A percentile compares a stretch with the other conserved stretches of the same genome.
These are phyloP conservation scores for Aspergillus bridgeri DNA, from an alignment of 495 filamentous ascomycete genomes.

Conservation along the genomic window DNA sequence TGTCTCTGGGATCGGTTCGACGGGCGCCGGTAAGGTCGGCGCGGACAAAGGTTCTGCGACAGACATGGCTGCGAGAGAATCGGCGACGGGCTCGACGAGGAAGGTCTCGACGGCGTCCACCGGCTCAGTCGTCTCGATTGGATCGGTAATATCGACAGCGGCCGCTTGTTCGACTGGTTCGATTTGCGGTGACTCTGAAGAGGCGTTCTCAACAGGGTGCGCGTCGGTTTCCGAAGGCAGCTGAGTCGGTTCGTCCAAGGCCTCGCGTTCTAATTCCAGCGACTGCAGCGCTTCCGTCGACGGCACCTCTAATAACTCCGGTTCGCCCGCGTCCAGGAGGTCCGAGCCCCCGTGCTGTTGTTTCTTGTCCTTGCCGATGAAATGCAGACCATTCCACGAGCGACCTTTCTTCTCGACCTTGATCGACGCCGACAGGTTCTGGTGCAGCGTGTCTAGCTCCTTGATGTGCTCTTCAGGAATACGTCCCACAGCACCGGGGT, in stretches of 20 bases:
- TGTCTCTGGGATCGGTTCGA: background rate
- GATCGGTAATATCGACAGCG: background rate
- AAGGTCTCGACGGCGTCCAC: slow-evolving; percentile 21
- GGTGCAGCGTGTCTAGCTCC: slow-evolving; percentile 61
- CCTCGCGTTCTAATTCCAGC: background rate
- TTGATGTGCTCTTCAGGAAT: slow-evolving; percentile 72
- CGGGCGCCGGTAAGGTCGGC: background rate
- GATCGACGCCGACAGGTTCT: slow-evolving; percentile 44
- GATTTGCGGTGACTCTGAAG: background rate
- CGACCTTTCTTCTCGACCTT: slow-evolving; percentile 58
- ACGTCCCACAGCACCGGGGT: slow-evolving; percentile 57
- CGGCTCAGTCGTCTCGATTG: background rate
- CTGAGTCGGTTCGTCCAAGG: background rate
- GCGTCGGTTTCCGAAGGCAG: background rate
- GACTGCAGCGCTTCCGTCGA: background rate
- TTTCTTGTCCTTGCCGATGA: slow-evolving; percentile 11
- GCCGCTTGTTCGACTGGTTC: background rate
- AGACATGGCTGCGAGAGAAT: background rate
- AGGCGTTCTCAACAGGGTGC: background rate
- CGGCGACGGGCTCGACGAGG: slow-evolving; percentile 7
- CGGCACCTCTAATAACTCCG: background rate
- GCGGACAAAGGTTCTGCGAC: background rate
- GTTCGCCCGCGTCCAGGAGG: slow-evolving; percentile 15
- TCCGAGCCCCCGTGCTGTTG: slow-evolving; percentile 25
- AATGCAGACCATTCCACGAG: slow-evolving; percentile 54